Base-by-base conservation (phyloP, 1,284 basidiomycete species). In the Trichosporon ovoides region DNA sequence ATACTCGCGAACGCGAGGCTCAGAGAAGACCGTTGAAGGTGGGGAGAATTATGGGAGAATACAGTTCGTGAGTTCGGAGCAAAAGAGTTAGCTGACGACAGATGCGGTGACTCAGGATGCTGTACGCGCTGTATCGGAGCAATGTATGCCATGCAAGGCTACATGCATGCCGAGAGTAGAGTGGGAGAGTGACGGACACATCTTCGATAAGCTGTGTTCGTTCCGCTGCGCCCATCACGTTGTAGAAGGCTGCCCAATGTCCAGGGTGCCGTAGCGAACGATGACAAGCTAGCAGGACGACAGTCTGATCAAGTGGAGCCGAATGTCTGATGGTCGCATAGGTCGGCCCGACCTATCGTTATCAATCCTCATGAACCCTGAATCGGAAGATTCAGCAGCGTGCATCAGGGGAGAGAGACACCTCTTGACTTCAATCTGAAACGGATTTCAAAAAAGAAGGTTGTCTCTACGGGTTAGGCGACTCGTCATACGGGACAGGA, bases 401-500 rank as follows among this genome's bases (percentile, higher is more conserved):
- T 16, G 43, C 43, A 48, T 22, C 10, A 31, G 24, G n/a, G 22
- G 24, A 48, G 43, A 48, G 43, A n/a, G 43, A 11, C 35, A 13
- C 16, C 35, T 14, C 16, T 48, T 48, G 43, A 24, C 43, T 31
- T 18, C 43, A n/a, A 48, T 7, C 10, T 48, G 43, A 48, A 48
- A 48, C 43, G 24, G 24, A 18, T 22, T 31, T 9, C 9, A 4
- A 7, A 22, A 48, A 48, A 48, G 43, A 48, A 48, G 43, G 43
- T 48, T 48, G 43, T 48, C 22, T 48, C 43, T 48, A 48, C 43
- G 43, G 43, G 43, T 48, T 19, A 7, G 3, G n/a, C 6, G n/a
- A 7, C 14, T 48, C 43, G 43, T 48, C 43, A 48, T 48, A 11
- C 43, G 43, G 43, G 43, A 48, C 43, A 48, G 43, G 43, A 48